Base-by-base conservation (phyloP, 495 filamentous ascomycete species). In the Penicillium atrosanguineum region DNA sequence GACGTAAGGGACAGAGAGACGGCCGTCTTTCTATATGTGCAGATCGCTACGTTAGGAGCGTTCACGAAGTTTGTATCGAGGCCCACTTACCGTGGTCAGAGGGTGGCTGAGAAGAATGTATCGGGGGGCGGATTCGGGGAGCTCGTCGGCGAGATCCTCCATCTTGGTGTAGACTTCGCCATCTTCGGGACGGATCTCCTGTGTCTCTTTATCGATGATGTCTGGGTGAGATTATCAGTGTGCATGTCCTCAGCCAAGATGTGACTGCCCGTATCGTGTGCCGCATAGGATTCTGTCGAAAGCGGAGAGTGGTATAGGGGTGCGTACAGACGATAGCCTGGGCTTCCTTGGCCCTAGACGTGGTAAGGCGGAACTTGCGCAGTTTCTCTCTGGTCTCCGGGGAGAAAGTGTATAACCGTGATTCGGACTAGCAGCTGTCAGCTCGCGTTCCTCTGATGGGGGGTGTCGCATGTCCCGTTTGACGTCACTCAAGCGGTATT, bases 91-190 rank as follows among this genome's bases (percentile, higher is more conserved):
- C 62, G 94, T 69, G 6, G 88, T 95, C 59, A 95, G 53, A 0
- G 94, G 94, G 61, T 96, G 91, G 69, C 90, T 95, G 50, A 98
- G 77, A 50, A 97, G 77, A 28, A 98, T 79, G 63, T 90, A 98
- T 21, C 92, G 82, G 14, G 94, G 93, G 11, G 89, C 84, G 60
- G 95, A 85, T 44, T 96, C 91, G n/a, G 94, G 94, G 40, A 98
- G 83, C 66, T 94, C 93, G 45, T 96, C 93, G 44, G 77, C 84
- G 37, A 98, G 71, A 36, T 88, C 86, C 28, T 85, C 78, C 64
- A 98, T 83, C 48, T 84, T 83, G 7, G 82, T 87, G 73, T 95
- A 96, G 50, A 90, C 81, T 44, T 82, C 79, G 39, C 87, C 86
- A 65, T 92, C 88, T 56, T 87, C 80, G 34, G 80, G 79, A 39